Conservation (phyloP, 176 grass and related monocot genomes). For the Oryza coarctata region DNA sequence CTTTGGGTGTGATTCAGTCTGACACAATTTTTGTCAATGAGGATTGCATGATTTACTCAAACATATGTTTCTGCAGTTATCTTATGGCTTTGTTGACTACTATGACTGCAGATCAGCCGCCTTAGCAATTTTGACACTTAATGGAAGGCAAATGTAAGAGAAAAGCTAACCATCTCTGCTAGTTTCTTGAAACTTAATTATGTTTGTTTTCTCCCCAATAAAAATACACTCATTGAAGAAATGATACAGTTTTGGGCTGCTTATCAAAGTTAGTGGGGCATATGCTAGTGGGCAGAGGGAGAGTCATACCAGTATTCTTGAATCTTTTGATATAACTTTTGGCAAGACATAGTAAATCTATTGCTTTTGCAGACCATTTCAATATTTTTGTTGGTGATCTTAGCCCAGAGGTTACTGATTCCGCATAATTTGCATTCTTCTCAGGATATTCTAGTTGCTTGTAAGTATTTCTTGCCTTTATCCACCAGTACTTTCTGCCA, state of each 20-base stretch:
- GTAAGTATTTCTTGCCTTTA: conserved; percentile 45
- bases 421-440: conserved; percentile 73
- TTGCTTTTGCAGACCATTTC: conserved; percentile 57
- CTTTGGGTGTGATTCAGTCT: conserved; percentile 4
- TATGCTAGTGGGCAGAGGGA: conserved; percentile 85
- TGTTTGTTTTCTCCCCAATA: not conserved
- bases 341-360: conserved; percentile 3
- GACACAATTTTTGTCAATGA: not conserved
- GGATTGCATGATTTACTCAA: conserved; percentile 13
- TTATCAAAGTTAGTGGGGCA: conserved; percentile 87
- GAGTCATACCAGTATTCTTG: conserved; percentile 13
- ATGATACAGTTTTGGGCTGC: conserved; percentile 72
- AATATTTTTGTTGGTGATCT: conserved; percentile 92
- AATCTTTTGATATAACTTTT: conserved; percentile 21
- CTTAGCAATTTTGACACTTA: conserved; percentile 76
- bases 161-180: not conserved
- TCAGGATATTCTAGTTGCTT: conserved; percentile 72
- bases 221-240: not conserved
- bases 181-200: not conserved
- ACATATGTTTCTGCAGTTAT: conserved; percentile 52
- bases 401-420: conserved; percentile 88
- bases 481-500: conserved; percentile 2
- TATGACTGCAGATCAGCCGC: conserved; percentile 80
- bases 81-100: conserved; percentile 95
- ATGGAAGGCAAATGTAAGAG: conserved; percentile 78